phyloP scores from a whole-genome alignment of 257 asterid species.

The Solanum sejunctum region DNA sequence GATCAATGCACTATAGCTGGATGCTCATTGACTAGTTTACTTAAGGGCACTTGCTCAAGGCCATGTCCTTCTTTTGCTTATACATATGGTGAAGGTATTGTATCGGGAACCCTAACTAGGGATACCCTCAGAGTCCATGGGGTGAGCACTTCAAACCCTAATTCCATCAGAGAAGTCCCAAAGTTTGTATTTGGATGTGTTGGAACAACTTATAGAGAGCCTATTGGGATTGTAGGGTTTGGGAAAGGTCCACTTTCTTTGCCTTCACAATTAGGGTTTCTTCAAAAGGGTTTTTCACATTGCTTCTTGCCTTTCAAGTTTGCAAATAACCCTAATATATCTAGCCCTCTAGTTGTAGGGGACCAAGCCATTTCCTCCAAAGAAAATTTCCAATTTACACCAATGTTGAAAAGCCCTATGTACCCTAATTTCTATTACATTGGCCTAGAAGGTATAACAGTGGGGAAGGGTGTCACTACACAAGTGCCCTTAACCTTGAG shows the following conservation, averaged over 20 bases:
- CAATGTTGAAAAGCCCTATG: constrained; percentile 42
- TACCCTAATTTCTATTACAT: constrained; percentile 63
- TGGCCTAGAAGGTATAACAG: constrained; percentile 38
- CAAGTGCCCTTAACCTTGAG: constrained; percentile 32
- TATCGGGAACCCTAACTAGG: constrained; percentile 42
- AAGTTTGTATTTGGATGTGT: constrained; percentile 56
- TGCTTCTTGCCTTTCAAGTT: constrained; percentile 65
- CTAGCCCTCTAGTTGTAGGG: constrained; percentile 58
- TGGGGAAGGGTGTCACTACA: constrained; percentile 18
- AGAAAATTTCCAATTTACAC: constrained; percentile 53
- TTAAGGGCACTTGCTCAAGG: constrained; percentile 37
- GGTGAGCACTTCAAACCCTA: constrained; percentile 6
- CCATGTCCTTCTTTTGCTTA: constrained; percentile 79
- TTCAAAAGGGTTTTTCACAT: constrained; percentile 55
- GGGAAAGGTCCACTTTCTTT: constrained; percentile 66
- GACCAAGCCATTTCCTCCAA: constrained; percentile 48
- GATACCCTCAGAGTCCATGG: constrained; percentile 41
- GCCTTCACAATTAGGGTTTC: constrained; percentile 69
- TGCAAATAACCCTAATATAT: constrained; percentile 57
- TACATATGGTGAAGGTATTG: constrained; percentile 54
- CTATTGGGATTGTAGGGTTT: constrained; percentile 62
- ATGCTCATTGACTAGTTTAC: constrained; percentile 38
- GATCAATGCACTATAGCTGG: constrained; percentile 51
- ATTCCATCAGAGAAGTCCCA: constrained; percentile 24
- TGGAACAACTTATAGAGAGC: constrained; percentile 48